Evolutionary conservation across 148 eudicot genomes (phyloP).

Genomic region (Rhododendron molle): DNA sequence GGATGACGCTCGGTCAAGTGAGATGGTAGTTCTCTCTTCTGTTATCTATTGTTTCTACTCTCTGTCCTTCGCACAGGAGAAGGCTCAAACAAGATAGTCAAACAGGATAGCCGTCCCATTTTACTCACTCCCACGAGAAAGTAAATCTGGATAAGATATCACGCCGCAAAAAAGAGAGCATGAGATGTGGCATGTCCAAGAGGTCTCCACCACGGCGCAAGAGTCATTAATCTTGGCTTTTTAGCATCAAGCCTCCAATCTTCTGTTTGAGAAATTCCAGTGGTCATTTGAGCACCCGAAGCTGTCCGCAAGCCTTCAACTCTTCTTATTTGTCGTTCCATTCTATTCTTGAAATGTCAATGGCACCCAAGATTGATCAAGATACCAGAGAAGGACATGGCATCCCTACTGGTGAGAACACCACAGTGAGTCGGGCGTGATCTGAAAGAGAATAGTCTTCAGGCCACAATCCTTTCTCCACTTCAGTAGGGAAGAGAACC

Average conservation of each 20-base stretch:
- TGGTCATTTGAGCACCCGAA: background rate
- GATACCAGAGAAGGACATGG: conserved; percentile 58
- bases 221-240: background rate
- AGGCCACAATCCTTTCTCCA: conserved; percentile 97
- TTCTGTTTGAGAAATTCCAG: background rate
- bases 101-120: background rate
- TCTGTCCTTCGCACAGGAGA: background rate
- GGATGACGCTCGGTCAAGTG: background rate
- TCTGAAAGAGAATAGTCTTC: conserved; percentile 95
- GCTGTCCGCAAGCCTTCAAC: background rate
- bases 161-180: background rate
- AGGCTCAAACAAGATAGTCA: background rate
- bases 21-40: background rate
- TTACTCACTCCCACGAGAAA: background rate
- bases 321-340: background rate
- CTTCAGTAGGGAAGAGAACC: conserved; percentile 91
- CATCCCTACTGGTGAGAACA: conserved; percentile 88
- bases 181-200: background rate
- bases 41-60: background rate
- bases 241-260: background rate
- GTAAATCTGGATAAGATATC: background rate
- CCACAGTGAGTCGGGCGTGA: conserved; percentile 96
- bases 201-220: background rate
- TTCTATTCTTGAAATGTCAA: background rate
- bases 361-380: conserved; percentile 15